These are phyloP conservation scores for Potentilla sterilis DNA, from an alignment of 306 rosid genomes.

Conservation along the genomic window DNA sequence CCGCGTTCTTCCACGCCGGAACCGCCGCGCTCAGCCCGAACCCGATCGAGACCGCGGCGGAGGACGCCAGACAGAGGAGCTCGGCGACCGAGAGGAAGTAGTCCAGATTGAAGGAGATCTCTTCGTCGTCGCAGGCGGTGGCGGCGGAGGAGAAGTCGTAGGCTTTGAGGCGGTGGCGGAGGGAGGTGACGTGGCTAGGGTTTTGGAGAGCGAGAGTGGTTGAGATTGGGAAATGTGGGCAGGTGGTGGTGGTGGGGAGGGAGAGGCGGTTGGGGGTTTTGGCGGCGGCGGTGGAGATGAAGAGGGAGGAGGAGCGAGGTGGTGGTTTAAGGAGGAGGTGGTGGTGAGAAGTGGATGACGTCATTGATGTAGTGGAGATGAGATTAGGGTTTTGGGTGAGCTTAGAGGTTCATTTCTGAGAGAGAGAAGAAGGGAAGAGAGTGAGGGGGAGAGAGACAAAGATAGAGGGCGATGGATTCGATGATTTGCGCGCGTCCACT, in stretches of 20 bases:
- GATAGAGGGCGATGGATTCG: conserved; percentile 24
- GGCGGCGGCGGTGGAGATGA: conserved; percentile 10
- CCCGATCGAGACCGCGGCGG: conserved; percentile 39
- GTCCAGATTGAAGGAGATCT: conserved; percentile 40
- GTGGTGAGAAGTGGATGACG: conserved; percentile 40
- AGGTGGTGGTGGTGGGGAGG: conserved; percentile 31
- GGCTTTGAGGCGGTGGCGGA: conserved; percentile 21
- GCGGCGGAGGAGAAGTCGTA: conserved; percentile 31
- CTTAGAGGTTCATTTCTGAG: conserved; percentile 4
- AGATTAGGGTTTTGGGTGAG: conserved; percentile 12
- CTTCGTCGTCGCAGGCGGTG: conserved; percentile 11
- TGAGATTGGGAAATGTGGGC: conserved; percentile 30
- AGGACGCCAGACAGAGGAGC: conserved; percentile 52
- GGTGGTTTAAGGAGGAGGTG: conserved; percentile 33
- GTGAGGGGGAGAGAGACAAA: not conserved
- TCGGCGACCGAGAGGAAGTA: conserved; percentile 56
- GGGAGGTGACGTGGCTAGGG: conserved; percentile 18
- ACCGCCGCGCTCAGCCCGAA: conserved; percentile 33
- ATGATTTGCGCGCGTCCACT: conserved; percentile 23
- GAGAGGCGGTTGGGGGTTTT: conserved; percentile 26
- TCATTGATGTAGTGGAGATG: conserved; percentile 38
- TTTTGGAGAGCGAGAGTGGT: conserved; percentile 14
- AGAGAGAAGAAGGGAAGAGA: not conserved
- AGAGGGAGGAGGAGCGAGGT: conserved; percentile 35
- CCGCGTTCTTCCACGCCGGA: conserved; percentile 41